These are phyloP conservation scores for Mucor saturninus DNA, from an alignment of 371 early-diverging fungal genomes.

Conservation along the genomic window DNA sequence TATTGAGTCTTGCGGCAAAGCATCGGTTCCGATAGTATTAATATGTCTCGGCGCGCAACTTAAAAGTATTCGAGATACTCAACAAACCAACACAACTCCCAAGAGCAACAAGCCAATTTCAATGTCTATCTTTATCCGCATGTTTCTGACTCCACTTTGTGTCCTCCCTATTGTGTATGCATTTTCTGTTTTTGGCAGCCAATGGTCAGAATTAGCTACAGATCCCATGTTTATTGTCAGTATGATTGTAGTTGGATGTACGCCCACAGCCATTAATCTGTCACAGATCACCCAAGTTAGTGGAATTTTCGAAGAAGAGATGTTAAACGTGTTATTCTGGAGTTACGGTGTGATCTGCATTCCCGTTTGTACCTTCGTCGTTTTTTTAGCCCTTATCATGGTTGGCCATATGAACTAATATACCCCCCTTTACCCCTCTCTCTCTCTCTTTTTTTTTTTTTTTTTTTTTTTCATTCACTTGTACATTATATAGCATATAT, in stretches of 20 bases:
- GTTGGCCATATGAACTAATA: conserved; percentile 6
- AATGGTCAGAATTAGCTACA: conserved; percentile 42
- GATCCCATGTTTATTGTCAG: conserved; percentile 58
- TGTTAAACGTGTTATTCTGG: conserved; percentile 63
- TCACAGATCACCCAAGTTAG: conserved; percentile 63
- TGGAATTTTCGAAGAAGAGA: conserved; percentile 60
- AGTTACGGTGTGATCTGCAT: conserved; percentile 62
- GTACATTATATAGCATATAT: conserved; percentile 3
- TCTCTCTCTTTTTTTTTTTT: not conserved
- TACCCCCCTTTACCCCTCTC: not conserved
- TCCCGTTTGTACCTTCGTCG: conserved; percentile 54
- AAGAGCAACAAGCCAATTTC: conserved; percentile 37
- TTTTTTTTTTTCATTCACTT: not conserved
- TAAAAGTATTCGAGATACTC: conserved; percentile 18
- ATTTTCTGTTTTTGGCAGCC: conserved; percentile 41
- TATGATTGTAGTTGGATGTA: conserved; percentile 58
- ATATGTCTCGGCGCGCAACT: conserved; percentile 76
- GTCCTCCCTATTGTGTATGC: conserved; percentile 49
- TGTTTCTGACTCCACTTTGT: conserved; percentile 50
- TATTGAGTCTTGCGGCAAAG: conserved; percentile 67
- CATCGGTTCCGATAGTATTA: conserved; percentile 72
- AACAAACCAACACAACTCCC: not conserved
- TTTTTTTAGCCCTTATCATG: conserved; percentile 42
- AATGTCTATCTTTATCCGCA: conserved; percentile 47
- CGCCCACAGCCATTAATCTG: conserved; percentile 65